Evolutionary conservation across 495 filamentous ascomycete genomes (phyloP), one percentile per base, ranked within the genome.

Genomic region (Entonaema liquescens): DNA sequence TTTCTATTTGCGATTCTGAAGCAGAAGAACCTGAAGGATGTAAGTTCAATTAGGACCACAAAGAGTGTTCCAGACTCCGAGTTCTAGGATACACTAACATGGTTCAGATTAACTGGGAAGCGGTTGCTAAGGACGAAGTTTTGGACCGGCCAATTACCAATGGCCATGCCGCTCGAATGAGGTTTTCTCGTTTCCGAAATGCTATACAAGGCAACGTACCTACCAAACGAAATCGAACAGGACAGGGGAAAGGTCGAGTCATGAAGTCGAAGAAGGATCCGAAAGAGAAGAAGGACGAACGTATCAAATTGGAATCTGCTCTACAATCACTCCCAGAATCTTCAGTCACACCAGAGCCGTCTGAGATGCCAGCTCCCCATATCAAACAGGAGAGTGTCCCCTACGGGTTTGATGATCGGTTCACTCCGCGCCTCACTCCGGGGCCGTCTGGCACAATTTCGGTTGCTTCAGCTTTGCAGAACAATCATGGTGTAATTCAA

Each of bases 121-220:
- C 83, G 60, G 90, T 94, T 25, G 90, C 91, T 25, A 74, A 80
- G 44, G 78, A 86, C 56, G 83, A 83, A 15, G 73, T 82, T 31
- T 71, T 85, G 35, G 62, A 78, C 6, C 82, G 89, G 49, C 82
- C 86, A 59, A 92, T 93, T 63, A 90, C 90, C 68, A 94, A 93
- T 74, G 91, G 90, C 73, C 91, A 94, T 77, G 91, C 91, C 8
- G 90, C 91, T 31, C 89, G 91, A 50, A 94, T 94, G 91, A 89
- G 91, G 35, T 94, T 87, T 77, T 89, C 88, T 21, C 88, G 91
- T 42, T 92, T 93, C 81, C 82, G 64, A n/a, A 56, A 72, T n/a
- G 68, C 76, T 33, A 79, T 83, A 72, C 63, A 83, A 11, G 80
- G 79, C 40, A 66, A 75, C 29, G 79, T 83, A 68, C 81, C 82